Conservation (phyloP, 192 early-diverging fungal species). For the Umbelopsis isabellina region DNA sequence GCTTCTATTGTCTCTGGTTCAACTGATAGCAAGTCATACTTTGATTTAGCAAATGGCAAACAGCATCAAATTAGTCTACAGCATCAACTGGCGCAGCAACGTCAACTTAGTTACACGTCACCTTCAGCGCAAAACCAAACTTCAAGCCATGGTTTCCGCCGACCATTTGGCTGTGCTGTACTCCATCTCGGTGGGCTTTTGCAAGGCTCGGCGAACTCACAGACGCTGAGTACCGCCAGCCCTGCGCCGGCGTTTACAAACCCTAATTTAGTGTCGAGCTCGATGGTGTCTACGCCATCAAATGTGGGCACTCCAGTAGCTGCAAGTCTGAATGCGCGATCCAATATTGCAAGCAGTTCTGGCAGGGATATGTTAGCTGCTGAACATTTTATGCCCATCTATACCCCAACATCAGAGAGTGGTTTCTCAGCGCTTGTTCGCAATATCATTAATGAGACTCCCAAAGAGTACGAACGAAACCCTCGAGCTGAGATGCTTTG, state of each 20-base stretch:
- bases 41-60: slow-evolving; percentile 8
- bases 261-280: too few species aligned
- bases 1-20: slow-evolving; percentile 25
- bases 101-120: slow-evolving; percentile 11
- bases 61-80: slow-evolving; percentile 19
- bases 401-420: slow-evolving; percentile 50
- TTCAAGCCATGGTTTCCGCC: slow-evolving; percentile 33
- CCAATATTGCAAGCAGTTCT: background rate
- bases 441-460: slow-evolving; percentile 54
- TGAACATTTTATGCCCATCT: slow-evolving; percentile 59
- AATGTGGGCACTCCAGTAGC: background rate
- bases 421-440: slow-evolving; percentile 55
- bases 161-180: slow-evolving; percentile 70
- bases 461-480: slow-evolving; percentile 47
- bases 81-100: slow-evolving; percentile 19
- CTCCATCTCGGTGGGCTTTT: slow-evolving; percentile 51
- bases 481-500: slow-evolving; percentile 50
- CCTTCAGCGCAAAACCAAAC: slow-evolving; percentile 10
- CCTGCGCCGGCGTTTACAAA: background rate
- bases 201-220: slow-evolving; percentile 20
- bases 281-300: background rate
- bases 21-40: slow-evolving; percentile 5
- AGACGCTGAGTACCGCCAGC: background rate
- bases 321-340: background rate
- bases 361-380: slow-evolving; percentile 20